phyloP scores from a whole-genome alignment of 805 yeast species.

The Candida koratica region DNA sequence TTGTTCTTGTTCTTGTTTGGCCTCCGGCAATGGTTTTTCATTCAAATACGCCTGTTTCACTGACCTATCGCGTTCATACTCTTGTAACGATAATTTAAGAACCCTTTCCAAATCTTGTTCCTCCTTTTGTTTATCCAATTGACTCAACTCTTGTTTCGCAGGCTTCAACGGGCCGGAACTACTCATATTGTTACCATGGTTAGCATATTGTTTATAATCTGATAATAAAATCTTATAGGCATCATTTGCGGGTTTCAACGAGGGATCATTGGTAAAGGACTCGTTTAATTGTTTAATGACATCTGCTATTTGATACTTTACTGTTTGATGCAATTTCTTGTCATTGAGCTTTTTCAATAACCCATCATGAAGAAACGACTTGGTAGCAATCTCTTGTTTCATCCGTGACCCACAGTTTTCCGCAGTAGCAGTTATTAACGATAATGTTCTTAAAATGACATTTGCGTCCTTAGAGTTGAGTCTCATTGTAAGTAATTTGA shows the following conservation, averaged over 20 bases:
- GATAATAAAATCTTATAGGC: constrained; percentile 48
- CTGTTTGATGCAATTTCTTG: constrained; percentile 55
- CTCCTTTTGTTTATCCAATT: constrained; percentile 51
- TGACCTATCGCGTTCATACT: constrained; percentile 43
- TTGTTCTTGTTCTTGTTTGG: constrained; percentile 6
- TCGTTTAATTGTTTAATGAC: constrained; percentile 62
- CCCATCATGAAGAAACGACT: constrained; percentile 30
- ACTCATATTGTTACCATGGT: constrained; percentile 2
- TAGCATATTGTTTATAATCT: constrained; percentile 33
- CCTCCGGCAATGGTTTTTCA: constrained; percentile 37
- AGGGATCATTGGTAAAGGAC: constrained; percentile 70
- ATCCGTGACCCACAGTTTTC: constrained; percentile 45
- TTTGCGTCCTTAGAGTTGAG: constrained; percentile 37
- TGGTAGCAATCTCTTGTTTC: constrained; percentile 42
- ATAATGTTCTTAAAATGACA: constrained; percentile 33
- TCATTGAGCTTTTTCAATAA: constrained; percentile 47
- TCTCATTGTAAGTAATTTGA: constrained; percentile 22
- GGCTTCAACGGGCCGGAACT: constrained; percentile 51
- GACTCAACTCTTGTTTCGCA: constrained; percentile 46
- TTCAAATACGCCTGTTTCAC: constrained; percentile 23
- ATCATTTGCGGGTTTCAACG: constrained; percentile 64
- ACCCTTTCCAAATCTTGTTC: constrained; percentile 74
- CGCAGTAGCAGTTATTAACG: constrained; percentile 36
- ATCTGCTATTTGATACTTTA: constrained; percentile 63
- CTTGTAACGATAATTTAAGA: constrained; percentile 66